A percentile compares a stretch with the other conserved stretches of the same genome.
These are phyloP conservation scores for Mortierella sp. DNA, from an alignment of 371 early-diverging fungal genomes.

Conservation along the genomic window DNA sequence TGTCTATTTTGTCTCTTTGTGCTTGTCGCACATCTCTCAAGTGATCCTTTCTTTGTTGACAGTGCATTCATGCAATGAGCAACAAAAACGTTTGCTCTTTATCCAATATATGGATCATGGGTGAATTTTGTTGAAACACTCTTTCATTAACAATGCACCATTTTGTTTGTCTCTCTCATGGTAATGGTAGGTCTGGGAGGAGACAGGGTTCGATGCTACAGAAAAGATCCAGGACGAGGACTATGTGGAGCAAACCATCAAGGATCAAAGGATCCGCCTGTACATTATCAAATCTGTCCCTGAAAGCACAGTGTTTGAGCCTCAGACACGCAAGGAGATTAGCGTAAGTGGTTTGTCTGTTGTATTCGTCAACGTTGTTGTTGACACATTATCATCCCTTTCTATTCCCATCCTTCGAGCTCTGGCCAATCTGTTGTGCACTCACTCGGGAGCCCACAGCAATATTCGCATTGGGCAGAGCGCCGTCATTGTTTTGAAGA, in stretches of 20 bases:
- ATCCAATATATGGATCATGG: neutral
- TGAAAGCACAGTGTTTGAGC: constrained; percentile 87
- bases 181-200: constrained; percentile 86
- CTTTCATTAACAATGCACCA: constrained; percentile 10
- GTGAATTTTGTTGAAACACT: neutral
- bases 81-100: neutral
- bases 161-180: neutral
- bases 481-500: neutral
- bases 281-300: constrained; percentile 94
- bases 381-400: neutral
- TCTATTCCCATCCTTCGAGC: constrained; percentile 2
- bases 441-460: neutral
- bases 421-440: constrained; percentile 8
- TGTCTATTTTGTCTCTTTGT: neutral
- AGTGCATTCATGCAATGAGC: neutral
- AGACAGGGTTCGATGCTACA: constrained; percentile 96
- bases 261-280: constrained; percentile 92
- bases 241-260: constrained; percentile 86
- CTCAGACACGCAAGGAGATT: constrained; percentile 98
- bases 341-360: constrained; percentile 66
- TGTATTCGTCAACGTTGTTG: neutral
- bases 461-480: neutral
- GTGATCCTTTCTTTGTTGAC: neutral
- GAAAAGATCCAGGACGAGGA: constrained; percentile 81
- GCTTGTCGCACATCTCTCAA: neutral